These are phyloP conservation scores for Stachybotrys elegans DNA, from an alignment of 2,329 filamentous ascomycete species.

Conservation along the genomic window DNA sequence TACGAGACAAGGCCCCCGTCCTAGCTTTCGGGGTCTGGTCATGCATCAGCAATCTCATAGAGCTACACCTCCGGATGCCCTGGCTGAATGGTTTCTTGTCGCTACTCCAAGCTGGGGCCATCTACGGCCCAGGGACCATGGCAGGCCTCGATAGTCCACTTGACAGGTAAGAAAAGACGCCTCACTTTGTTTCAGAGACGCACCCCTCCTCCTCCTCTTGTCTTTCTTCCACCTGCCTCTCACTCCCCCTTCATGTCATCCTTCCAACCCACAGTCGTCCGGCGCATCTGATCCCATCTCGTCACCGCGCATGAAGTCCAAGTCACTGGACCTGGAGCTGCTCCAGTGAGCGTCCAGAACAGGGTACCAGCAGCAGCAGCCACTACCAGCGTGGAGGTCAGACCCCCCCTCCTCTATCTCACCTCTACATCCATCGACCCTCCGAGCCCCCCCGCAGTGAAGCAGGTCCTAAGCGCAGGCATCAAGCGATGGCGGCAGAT, in stretches of 20 bases:
- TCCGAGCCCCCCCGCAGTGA: not conserved
- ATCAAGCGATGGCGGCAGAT: not conserved
- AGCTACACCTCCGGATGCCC: slow-evolving; percentile 78
- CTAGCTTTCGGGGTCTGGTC: slow-evolving; percentile 74
- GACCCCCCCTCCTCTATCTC: not conserved
- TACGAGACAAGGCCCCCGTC: slow-evolving; percentile 60
- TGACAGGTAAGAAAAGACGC: slow-evolving; percentile 78
- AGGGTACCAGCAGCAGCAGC: too few species aligned
- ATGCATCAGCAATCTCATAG: slow-evolving; percentile 65
- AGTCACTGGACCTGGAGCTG: slow-evolving; percentile 39
- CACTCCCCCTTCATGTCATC: slow-evolving; percentile 20
- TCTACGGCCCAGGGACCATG: slow-evolving; percentile 70
- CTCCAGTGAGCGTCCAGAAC: slow-evolving; percentile 31
- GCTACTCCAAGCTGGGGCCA: slow-evolving; percentile 67
- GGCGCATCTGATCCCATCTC: slow-evolving; percentile 14
- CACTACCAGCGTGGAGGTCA: too few species aligned
- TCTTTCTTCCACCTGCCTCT: too few species aligned
- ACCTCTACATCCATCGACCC: not conserved
- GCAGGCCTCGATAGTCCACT: slow-evolving; percentile 71
- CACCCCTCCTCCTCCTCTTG: too few species aligned
- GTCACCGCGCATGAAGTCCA: slow-evolving; percentile 37
- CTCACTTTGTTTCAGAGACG: too few species aligned
- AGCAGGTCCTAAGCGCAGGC: not conserved
- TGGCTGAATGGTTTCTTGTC: slow-evolving; percentile 77
- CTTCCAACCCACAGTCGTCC: slow-evolving; percentile 8